Conservation (phyloP, 1,284 basidiomycete genomes). For the Wolfiporia cocos region DNA sequence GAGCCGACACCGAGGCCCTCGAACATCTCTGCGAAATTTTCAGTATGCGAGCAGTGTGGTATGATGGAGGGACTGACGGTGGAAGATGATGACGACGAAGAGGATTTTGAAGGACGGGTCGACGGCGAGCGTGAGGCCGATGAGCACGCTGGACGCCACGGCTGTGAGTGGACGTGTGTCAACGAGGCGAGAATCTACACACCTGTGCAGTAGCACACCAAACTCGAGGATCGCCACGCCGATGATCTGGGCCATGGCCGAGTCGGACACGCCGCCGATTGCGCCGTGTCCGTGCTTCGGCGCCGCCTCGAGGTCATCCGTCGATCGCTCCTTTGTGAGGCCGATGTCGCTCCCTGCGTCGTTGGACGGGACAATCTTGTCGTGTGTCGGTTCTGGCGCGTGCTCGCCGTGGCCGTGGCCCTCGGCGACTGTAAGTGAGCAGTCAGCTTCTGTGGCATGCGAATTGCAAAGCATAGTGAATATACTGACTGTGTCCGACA, state of each 20-base stretch:
- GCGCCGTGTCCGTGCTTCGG: constrained; percentile 5
- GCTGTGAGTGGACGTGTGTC: background rate
- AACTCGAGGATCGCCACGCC: constrained; percentile 88
- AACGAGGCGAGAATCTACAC: background rate
- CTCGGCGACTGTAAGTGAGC: too few relatives aligned
- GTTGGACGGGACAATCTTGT: too few relatives aligned
- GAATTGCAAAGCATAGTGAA: constrained; percentile 2
- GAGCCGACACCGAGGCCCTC: constrained; percentile 90
- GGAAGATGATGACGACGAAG: constrained; percentile 89
- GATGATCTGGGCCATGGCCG: constrained; percentile 69
- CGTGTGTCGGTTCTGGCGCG: too few relatives aligned
- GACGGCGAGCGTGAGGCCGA: constrained; percentile 92
- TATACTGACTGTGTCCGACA: constrained; percentile 42
- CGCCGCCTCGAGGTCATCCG: constrained; percentile 9
- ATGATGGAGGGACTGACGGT: constrained; percentile 46
- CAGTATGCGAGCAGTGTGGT: background rate
- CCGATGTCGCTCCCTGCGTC: too few relatives aligned
- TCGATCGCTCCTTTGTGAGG: too few relatives aligned
- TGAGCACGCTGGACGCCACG: constrained; percentile 55
- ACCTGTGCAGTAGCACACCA: constrained; percentile 86
- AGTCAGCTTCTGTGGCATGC: constrained; percentile 3
- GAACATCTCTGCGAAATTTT: constrained; percentile 62
- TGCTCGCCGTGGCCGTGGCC: too few relatives aligned
- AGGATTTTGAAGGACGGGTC: constrained; percentile 76
- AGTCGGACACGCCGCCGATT: constrained; percentile 27